Conservation (phyloP, 495 filamentous ascomycete species). For the Mycothermus thermophilus region DNA sequence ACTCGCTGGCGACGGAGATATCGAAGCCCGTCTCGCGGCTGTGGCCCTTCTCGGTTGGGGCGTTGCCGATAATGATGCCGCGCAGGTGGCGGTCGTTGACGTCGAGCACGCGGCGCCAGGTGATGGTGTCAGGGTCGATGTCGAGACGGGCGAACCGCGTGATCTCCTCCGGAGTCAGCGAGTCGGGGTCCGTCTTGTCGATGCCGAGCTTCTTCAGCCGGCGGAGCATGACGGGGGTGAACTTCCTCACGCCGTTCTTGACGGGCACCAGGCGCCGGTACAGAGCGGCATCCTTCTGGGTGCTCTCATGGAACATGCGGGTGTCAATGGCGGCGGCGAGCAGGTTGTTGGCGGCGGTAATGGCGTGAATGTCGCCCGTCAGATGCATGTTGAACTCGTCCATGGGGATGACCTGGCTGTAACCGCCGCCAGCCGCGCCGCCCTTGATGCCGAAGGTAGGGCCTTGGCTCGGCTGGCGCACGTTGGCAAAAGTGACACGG, state of each 20-base stretch:
- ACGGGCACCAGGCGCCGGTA: conserved; percentile 79
- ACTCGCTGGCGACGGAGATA: conserved; percentile 93
- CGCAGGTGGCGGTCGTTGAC: conserved; percentile 93
- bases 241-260: conserved; percentile 79
- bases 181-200: conserved; percentile 81
- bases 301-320: conserved; percentile 92
- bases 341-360: conserved; percentile 93
- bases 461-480: conserved; percentile 91
- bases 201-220: conserved; percentile 91
- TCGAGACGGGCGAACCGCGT: conserved; percentile 77
- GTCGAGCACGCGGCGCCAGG: conserved; percentile 90
- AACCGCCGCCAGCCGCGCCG: conserved; percentile 90
- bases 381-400: conserved; percentile 98
- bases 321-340: conserved; percentile 97
- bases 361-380: conserved; percentile 95
- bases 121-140: conserved; percentile 93
- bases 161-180: conserved; percentile 81
- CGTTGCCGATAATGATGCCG: conserved; percentile 73
- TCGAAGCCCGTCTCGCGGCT: conserved; percentile 83
- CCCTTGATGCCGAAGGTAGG: conserved; percentile 99
- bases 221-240: conserved; percentile 80
- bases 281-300: conserved; percentile 80
- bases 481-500: conserved; percentile 85
- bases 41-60: conserved; percentile 77
- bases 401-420: conserved; percentile 98